phyloP scores from a whole-genome alignment of 768 basidiomycete genomes.

The Amanita inopinata region DNA sequence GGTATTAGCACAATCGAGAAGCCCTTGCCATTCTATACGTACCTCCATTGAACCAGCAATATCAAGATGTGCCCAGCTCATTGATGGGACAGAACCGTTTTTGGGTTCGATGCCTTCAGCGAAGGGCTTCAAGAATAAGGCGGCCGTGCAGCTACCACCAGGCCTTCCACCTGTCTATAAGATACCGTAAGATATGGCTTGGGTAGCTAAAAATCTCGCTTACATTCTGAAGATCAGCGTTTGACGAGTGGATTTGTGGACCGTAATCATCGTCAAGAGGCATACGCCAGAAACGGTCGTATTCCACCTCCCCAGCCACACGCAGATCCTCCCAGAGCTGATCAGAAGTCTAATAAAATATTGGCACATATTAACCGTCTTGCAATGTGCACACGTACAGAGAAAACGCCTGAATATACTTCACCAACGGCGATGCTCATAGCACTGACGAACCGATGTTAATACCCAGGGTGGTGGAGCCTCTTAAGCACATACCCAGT shows the following conservation, averaged over 20 bases:
- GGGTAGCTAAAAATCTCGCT: conserved; percentile 13
- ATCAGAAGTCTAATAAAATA: conserved; percentile 48
- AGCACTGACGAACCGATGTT: conserved; percentile 34
- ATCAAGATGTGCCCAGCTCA: conserved; percentile 85
- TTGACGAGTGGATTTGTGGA: conserved; percentile 65
- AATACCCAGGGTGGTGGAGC: background rate
- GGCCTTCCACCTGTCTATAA: conserved; percentile 59
- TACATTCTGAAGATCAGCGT: conserved; percentile 78
- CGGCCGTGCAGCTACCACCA: conserved; percentile 72
- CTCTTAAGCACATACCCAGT: conserved; percentile 46
- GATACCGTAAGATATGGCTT: background rate
- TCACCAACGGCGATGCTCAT: conserved; percentile 69
- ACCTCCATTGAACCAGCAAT: conserved; percentile 76
- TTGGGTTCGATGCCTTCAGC: conserved; percentile 64
- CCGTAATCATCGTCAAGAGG: conserved; percentile 78
- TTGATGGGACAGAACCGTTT: conserved; percentile 39
- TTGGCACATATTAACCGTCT: background rate
- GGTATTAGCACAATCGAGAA: no score
- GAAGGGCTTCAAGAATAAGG: conserved; percentile 79
- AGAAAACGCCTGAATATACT: conserved; percentile 69
- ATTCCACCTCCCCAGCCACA: conserved; percentile 60
- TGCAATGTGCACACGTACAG: conserved; percentile 31
- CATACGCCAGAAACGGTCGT: conserved; percentile 87
- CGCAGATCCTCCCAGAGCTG: conserved; percentile 63
- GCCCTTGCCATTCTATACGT: no score